Conservation (phyloP, 2,329 filamentous ascomycete species). For the Xylariaceae sp. region DNA sequence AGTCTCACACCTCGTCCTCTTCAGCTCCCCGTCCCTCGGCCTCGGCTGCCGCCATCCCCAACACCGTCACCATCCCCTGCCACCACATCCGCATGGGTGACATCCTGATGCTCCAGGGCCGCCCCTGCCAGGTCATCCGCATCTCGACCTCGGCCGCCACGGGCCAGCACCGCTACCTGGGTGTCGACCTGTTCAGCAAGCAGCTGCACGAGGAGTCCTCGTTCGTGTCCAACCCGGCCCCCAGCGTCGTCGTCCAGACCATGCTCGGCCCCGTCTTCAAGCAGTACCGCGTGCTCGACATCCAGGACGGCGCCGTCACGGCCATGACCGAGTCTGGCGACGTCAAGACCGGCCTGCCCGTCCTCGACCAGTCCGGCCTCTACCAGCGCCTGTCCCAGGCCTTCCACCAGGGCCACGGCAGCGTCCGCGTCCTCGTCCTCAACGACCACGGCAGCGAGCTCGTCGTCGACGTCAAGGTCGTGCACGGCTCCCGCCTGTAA, state of each 20-base stretch:
- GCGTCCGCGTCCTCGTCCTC: conserved; percentile 92
- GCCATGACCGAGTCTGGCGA: conserved; percentile 99
- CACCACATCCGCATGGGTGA: conserved; percentile 99
- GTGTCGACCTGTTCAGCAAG: conserved; percentile 99
- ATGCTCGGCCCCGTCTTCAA: conserved; percentile 99
- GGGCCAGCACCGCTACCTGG: conserved; percentile 98
- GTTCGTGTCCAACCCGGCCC: conserved; percentile 94
- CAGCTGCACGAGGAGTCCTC: conserved; percentile 98
- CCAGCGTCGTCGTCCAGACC: conserved; percentile 96
- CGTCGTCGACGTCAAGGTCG: conserved; percentile 97
- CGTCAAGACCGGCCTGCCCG: conserved; percentile 90
- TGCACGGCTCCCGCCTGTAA: conserved; percentile 72
- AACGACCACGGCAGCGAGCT: conserved; percentile 90
- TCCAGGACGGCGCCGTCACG: conserved; percentile 77
- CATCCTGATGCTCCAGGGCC: conserved; percentile 97
- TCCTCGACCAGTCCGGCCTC: conserved; percentile 92
- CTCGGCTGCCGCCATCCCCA: conserved; percentile 47
- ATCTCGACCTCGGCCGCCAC: conserved; percentile 98
- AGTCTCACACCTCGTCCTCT: conserved; percentile 32
- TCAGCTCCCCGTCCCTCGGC: conserved; percentile 25
- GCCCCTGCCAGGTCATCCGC: conserved; percentile 99
- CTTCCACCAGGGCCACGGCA: conserved; percentile 89
- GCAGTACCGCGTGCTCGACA: conserved; percentile 99
- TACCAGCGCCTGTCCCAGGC: conserved; percentile 73
- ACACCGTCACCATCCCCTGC: conserved; percentile 97